Percentiles rank a stretch among this genome's conserved stretches.
Conservation (phyloP, 345 rosid species). For the Eucalyptus sp. region DNA sequence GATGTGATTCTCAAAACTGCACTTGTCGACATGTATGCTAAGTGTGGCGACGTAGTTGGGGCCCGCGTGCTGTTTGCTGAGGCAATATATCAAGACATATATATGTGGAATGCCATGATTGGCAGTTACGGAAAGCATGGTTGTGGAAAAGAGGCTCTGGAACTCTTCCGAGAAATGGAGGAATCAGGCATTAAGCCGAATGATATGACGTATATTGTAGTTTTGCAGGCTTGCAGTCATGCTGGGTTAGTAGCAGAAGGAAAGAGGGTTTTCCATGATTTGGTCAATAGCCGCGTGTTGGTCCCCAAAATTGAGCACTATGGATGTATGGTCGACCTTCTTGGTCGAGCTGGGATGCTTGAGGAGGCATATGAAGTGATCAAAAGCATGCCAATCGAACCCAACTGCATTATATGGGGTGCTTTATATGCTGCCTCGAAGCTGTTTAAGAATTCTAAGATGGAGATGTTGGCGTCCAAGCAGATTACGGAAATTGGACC, state of each 20-base stretch:
- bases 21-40: constrained; percentile 37
- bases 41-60: constrained; percentile 24
- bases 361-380: constrained; percentile 30
- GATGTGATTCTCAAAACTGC: constrained; percentile 19
- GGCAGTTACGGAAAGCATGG: constrained; percentile 37
- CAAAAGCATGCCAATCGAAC: constrained; percentile 24
- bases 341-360: constrained; percentile 39
- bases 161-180: constrained; percentile 27
- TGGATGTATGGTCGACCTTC: constrained; percentile 52
- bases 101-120: constrained; percentile 45
- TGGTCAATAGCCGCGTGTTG: constrained; percentile 11
- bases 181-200: constrained; percentile 16
- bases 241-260: constrained; percentile 40
- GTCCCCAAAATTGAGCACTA: constrained; percentile 43
- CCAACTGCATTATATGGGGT: constrained; percentile 34
- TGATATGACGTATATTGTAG: constrained; percentile 27
- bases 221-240: constrained; percentile 43
- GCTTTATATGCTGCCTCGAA: constrained; percentile 31
- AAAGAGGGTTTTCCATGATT: constrained; percentile 11
- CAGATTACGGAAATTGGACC: constrained; percentile 18
- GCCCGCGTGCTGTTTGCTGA: constrained; percentile 21
- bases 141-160: constrained; percentile 20
- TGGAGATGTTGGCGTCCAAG: constrained; percentile 19
- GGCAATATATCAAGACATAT: constrained; percentile 5
- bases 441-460: constrained; percentile 8